These are phyloP conservation scores for Simplicillium sp. DNA, from an alignment of 2,329 filamentous ascomycete species.

Conservation along the genomic window DNA sequence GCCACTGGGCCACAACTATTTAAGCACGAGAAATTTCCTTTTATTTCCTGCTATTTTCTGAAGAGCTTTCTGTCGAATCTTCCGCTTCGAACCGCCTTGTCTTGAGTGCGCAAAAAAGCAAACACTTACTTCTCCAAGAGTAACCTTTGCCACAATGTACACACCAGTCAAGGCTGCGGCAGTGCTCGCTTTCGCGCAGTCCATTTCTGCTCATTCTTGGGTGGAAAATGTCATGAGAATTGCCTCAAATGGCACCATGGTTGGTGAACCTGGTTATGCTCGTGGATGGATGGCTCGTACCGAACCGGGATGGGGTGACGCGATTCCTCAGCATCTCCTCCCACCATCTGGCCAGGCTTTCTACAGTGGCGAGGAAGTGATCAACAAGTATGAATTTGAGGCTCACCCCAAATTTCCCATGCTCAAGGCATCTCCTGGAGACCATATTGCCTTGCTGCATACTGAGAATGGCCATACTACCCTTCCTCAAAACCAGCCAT, in stretches of 20 bases:
- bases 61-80: too few relatives aligned
- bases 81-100: too few relatives aligned
- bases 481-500: conserved; percentile 40
- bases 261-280: conserved; percentile 63
- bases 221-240: conserved; percentile 68
- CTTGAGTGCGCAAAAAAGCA: too few relatives aligned
- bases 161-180: conserved; percentile 10
- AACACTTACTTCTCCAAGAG: too few relatives aligned
- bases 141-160: conserved; percentile 5
- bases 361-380: conserved; percentile 51
- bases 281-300: conserved; percentile 58
- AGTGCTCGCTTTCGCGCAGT: conserved; percentile 20
- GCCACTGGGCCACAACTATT: too few relatives aligned
- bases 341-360: conserved; percentile 51
- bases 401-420: conserved; percentile 46
- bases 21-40: too few relatives aligned
- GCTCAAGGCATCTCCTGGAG: conserved; percentile 50
- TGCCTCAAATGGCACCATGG: conserved; percentile 62
- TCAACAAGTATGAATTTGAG: conserved; percentile 24
- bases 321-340: conserved; percentile 52
- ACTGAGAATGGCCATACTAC: conserved; percentile 72
- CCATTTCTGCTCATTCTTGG: conserved; percentile 62
- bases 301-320: conserved; percentile 45
- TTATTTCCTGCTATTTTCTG: too few relatives aligned
- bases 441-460: conserved; percentile 57